phyloP scores from a whole-genome alignment of 495 filamentous ascomycete genomes.

The Penicillium bovifimosum region DNA sequence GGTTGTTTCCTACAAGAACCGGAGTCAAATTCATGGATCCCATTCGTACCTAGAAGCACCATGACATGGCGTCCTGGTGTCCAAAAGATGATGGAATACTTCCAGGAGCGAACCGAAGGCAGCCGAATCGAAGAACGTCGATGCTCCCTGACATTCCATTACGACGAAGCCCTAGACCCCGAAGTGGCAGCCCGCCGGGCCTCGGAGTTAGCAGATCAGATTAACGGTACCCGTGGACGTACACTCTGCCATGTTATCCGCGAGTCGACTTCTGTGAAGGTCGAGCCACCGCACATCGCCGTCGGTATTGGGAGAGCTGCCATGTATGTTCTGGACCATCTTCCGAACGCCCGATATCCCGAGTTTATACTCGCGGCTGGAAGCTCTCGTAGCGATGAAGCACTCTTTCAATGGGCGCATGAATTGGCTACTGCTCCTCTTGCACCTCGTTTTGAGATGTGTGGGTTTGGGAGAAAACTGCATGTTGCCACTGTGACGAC shows the following conservation, averaged over 20 bases:
- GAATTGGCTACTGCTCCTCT: conserved; percentile 30
- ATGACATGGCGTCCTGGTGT: conserved; percentile 68
- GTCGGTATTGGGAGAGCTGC: conserved; percentile 56
- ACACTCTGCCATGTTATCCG: conserved; percentile 75
- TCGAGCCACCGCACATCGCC: conserved; percentile 71
- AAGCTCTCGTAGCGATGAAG: conserved; percentile 75
- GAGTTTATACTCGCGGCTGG: conserved; percentile 80
- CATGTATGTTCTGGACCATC: conserved; percentile 51
- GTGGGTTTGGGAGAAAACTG: neutral
- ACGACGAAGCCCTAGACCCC: conserved; percentile 63
- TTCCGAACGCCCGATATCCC: conserved; percentile 28
- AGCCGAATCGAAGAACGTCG: conserved; percentile 70
- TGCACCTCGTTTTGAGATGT: conserved; percentile 34
- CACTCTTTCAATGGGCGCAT: conserved; percentile 85
- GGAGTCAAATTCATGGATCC: conserved; percentile 54
- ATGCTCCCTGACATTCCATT: conserved; percentile 75
- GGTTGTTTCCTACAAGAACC: conserved; percentile 70
- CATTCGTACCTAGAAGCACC: conserved; percentile 61
- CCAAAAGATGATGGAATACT: conserved; percentile 69
- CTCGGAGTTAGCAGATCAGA: conserved; percentile 76
- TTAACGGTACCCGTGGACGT: conserved; percentile 75
- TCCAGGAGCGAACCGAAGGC: conserved; percentile 76
- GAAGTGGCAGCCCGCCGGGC: conserved; percentile 65
- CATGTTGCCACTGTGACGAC: conserved; percentile 66
- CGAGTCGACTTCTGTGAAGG: conserved; percentile 59